Evolutionary conservation across 495 filamentous ascomycete genomes (phyloP).

Genomic region (Bacidia gigantensis): DNA sequence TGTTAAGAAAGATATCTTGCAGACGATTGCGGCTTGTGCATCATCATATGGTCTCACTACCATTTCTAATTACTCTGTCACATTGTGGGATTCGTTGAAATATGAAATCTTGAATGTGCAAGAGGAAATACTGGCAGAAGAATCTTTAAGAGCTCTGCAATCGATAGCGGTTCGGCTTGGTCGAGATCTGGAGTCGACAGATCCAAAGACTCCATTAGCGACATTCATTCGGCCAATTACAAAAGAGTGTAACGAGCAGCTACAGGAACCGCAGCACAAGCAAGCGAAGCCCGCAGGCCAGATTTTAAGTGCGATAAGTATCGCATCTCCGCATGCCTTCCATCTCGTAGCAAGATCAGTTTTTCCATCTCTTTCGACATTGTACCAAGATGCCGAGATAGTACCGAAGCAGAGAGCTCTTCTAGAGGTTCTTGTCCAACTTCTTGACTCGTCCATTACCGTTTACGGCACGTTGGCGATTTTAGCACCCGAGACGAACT

Average conservation of each 20-base stretch:
- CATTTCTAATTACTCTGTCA: constrained; percentile 53
- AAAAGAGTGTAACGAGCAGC: constrained; percentile 57
- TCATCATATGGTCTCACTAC: constrained; percentile 45
- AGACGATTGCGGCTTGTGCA: constrained; percentile 49
- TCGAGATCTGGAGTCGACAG: constrained; percentile 33
- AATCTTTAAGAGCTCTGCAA: constrained; percentile 40
- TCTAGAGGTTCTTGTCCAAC: constrained; percentile 45
- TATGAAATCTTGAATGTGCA: constrained; percentile 65
- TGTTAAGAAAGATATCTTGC: constrained; percentile 65
- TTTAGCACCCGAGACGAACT: constrained; percentile 16
- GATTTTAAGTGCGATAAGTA: constrained; percentile 44
- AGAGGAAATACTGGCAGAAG: constrained; percentile 54
- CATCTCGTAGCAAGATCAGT: constrained; percentile 40
- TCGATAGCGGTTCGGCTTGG: constrained; percentile 46
- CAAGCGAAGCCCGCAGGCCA: constrained; percentile 56
- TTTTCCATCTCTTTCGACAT: constrained; percentile 44
- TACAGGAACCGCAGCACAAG: constrained; percentile 65
- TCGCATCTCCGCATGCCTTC: constrained; percentile 40
- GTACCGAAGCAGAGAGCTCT: constrained; percentile 56
- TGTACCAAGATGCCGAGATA: constrained; percentile 50
- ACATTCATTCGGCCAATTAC: constrained; percentile 49
- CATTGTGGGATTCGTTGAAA: constrained; percentile 61
- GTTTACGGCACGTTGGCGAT: constrained; percentile 46
- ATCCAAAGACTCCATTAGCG: constrained; percentile 39
- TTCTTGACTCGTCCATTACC: constrained; percentile 42